phyloP scores from a whole-genome alignment of 495 filamentous ascomycete genomes.

The Pseudomonodictys pantanalensis region DNA sequence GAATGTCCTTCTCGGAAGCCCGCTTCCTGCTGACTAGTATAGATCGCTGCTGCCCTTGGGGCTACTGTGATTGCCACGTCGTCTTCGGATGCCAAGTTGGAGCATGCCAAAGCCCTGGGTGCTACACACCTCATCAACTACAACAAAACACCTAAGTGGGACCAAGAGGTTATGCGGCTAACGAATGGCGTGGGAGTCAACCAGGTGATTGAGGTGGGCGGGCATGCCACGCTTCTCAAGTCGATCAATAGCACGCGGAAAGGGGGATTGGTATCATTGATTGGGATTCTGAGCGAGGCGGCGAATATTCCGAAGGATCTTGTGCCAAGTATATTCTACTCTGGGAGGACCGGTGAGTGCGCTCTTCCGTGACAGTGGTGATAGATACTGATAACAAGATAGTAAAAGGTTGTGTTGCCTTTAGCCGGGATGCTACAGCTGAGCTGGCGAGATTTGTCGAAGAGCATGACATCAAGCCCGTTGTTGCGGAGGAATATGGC shows the following conservation, averaged over 20 bases:
- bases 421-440: not conserved
- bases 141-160: slow-evolving; percentile 39
- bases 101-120: slow-evolving; percentile 28
- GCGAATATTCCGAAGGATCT: not conserved
- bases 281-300: slow-evolving; percentile 8
- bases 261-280: slow-evolving; percentile 6
- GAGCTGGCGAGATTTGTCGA: slow-evolving; percentile 9
- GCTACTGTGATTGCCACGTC: slow-evolving; percentile 38
- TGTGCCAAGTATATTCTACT: not conserved
- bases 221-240: slow-evolving; percentile 6
- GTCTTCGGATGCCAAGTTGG: slow-evolving; percentile 36
- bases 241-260: not conserved
- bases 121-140: slow-evolving; percentile 39
- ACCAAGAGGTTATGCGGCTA: slow-evolving; percentile 31
- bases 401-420: slow-evolving; percentile 4
- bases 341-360: slow-evolving; percentile 9
- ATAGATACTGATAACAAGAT: not conserved
- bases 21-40: not conserved
- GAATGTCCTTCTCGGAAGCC: too few species aligned
- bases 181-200: slow-evolving; percentile 37
- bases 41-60: slow-evolving; percentile 36
- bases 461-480: slow-evolving; percentile 11
- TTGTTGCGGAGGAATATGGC: slow-evolving; percentile 1
- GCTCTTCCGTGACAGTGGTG: not conserved
- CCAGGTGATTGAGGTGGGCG: slow-evolving; percentile 21